Percentiles rank a stretch among this genome's conserved stretches.
phyloP scores from a whole-genome alignment of 768 basidiomycete genomes.

The Leccinum longicurvipes region DNA sequence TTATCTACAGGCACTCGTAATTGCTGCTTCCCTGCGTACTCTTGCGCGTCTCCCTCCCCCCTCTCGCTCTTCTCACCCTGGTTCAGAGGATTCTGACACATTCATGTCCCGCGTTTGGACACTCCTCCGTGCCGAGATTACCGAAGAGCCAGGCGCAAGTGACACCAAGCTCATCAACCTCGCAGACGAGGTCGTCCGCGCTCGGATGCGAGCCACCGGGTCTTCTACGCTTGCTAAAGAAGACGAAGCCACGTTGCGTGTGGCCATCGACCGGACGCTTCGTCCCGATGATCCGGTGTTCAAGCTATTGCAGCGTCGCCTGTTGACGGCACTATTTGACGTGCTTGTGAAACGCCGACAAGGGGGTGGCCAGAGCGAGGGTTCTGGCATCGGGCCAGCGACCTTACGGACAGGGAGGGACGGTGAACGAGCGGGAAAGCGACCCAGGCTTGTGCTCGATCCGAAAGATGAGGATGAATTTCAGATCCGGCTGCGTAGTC shows the following conservation, averaged over 20 bases:
- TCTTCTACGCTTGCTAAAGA: constrained; percentile 26
- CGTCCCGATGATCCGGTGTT: constrained; percentile 65
- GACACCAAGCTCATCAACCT: constrained; percentile 63
- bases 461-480: constrained; percentile 16
- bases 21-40: constrained; percentile 56
- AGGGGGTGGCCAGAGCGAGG: background rate
- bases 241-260: constrained; percentile 53
- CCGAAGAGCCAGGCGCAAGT: constrained; percentile 29
- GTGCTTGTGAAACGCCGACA: constrained; percentile 25
- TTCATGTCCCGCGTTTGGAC: constrained; percentile 66
- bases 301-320: constrained; percentile 54
- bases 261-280: constrained; percentile 61
- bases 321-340: constrained; percentile 40
- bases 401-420: constrained; percentile 34
- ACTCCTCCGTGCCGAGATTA: constrained; percentile 56
- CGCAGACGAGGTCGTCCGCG: constrained; percentile 69
- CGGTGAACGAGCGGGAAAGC: constrained; percentile 19
- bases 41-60: constrained; percentile 44
- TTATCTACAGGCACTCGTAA: constrained; percentile 65
- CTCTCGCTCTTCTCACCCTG: constrained; percentile 5
- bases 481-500: background rate
- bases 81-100: constrained; percentile 21
- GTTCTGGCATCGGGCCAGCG: constrained; percentile 11
- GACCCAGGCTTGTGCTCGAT: constrained; percentile 29
- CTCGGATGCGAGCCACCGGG: constrained; percentile 32